Evolutionary conservation across 371 early-diverging fungal species (phyloP).

Genomic region (Mortierella sp.): DNA sequence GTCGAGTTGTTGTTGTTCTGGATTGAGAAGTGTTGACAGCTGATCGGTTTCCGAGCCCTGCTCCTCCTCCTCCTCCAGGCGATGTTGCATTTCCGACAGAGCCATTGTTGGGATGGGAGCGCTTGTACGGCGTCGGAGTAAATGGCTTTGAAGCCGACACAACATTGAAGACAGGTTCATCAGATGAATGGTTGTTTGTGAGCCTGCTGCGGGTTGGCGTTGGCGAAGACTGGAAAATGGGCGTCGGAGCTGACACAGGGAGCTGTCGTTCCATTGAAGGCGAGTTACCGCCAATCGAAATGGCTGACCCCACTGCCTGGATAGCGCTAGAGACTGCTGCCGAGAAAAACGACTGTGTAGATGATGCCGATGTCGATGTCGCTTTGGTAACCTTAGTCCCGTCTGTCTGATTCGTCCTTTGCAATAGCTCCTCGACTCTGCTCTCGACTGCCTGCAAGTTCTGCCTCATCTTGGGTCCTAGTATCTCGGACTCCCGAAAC

Average conservation of each 20-base stretch:
- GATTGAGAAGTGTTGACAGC: neutral
- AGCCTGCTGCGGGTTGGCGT: slow-evolving; percentile 12
- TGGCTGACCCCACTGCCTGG: slow-evolving; percentile 36
- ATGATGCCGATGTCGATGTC: neutral
- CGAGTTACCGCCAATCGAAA: slow-evolving; percentile 16
- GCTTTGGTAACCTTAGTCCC: neutral
- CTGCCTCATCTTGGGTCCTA: slow-evolving; percentile 61
- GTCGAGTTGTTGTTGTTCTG: slow-evolving; percentile 17
- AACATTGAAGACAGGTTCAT: slow-evolving; percentile 40
- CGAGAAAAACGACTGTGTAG: slow-evolving; percentile 20
- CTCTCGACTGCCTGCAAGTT: slow-evolving; percentile 59
- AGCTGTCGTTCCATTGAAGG: slow-evolving; percentile 7
- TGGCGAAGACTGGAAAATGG: slow-evolving; percentile 19
- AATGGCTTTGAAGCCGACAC: slow-evolving; percentile 28
- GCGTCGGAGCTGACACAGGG: neutral
- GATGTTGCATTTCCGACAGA: slow-evolving; percentile 16
- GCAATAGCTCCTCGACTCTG: slow-evolving; percentile 46
- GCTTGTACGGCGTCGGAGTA: slow-evolving; percentile 18
- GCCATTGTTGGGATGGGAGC: slow-evolving; percentile 22
- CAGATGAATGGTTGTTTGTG: slow-evolving; percentile 14
- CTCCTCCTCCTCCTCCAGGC: neutral
- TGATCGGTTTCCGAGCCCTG: slow-evolving; percentile 1
- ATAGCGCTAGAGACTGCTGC: slow-evolving; percentile 37
- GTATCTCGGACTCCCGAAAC: slow-evolving; percentile 51
- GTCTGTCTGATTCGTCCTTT: neutral